Evolutionary conservation across 345 rosid species (phyloP).

Genomic region (Ailanthus altissimus): DNA sequence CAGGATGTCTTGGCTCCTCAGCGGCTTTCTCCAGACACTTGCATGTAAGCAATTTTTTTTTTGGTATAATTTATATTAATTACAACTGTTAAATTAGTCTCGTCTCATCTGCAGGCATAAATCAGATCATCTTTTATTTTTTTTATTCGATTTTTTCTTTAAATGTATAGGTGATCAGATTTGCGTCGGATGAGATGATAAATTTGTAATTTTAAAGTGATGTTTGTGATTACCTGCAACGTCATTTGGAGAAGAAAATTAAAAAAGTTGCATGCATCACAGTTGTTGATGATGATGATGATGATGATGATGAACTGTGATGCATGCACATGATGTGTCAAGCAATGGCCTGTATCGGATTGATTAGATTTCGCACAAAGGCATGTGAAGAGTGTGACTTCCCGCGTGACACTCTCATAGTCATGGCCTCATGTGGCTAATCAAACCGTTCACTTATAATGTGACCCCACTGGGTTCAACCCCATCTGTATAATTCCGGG

Average conservation of each 20-base stretch:
- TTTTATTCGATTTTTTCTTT: background rate
- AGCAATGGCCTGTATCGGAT: background rate
- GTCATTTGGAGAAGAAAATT: background rate
- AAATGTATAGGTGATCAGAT: conserved; percentile 10
- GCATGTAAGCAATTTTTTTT: conserved; percentile 48
- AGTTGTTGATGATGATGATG: background rate
- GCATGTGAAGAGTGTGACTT: background rate
- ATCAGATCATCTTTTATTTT: background rate
- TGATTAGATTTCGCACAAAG: background rate
- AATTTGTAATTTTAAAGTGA: background rate
- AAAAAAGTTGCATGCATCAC: background rate
- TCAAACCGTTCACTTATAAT: too few species aligned
- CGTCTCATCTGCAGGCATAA: background rate
- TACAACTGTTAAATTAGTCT: background rate
- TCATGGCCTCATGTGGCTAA: background rate
- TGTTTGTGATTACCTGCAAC: background rate
- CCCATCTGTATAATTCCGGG: too few species aligned
- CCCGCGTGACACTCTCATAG: background rate
- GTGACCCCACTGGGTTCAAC: too few species aligned
- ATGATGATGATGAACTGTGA: too few species aligned
- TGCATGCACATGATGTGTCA: background rate
- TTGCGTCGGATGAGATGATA: background rate
- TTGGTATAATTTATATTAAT: background rate
- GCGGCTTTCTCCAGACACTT: conserved; percentile 45
- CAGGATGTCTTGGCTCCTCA: conserved; percentile 31